Percentiles rank a stretch among this genome's conserved stretches.
Conservation (phyloP, 208 protist species). For the Trypanosoma mega region DNA sequence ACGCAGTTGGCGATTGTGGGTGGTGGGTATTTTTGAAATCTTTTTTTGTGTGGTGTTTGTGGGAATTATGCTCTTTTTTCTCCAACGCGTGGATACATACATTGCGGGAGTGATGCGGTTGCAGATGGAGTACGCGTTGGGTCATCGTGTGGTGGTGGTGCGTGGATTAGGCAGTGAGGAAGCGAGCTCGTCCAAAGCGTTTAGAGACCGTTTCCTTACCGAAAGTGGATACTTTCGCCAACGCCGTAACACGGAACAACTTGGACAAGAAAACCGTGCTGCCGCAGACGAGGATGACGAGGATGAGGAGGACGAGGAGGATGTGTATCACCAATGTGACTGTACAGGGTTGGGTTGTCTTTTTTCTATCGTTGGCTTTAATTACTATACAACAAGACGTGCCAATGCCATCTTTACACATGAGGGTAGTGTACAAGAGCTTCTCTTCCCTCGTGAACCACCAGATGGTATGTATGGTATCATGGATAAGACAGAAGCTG, state of each 20-base stretch:
- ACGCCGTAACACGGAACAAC: not conserved
- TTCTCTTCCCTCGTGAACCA: slow-evolving; percentile 65
- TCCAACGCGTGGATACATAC: slow-evolving; percentile 48
- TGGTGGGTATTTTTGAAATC: slow-evolving; percentile 61
- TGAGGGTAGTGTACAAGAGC: slow-evolving; percentile 43
- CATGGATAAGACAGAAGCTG: slow-evolving; percentile 56
- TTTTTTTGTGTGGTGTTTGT: slow-evolving; percentile 59
- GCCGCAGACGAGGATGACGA: slow-evolving; percentile 3
- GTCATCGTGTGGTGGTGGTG: slow-evolving; percentile 78
- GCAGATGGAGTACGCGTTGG: slow-evolving; percentile 65
- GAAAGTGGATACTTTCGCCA: slow-evolving; percentile 52
- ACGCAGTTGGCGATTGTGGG: slow-evolving; percentile 48
- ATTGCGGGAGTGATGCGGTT: slow-evolving; percentile 51
- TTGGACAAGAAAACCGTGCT: not conserved
- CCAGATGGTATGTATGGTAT: slow-evolving; percentile 48
- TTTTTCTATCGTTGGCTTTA: slow-evolving; percentile 52
- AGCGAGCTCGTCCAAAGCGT: slow-evolving; percentile 30
- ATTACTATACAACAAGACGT: slow-evolving; percentile 45
- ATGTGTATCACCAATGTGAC: slow-evolving; percentile 32
- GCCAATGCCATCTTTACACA: slow-evolving; percentile 53
- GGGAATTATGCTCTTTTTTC: slow-evolving; percentile 42
- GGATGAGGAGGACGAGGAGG: slow-evolving; percentile 1
- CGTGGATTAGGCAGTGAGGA: slow-evolving; percentile 44
- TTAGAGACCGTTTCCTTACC: slow-evolving; percentile 41
- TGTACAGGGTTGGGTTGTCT: slow-evolving; percentile 59